These are phyloP conservation scores for Exserohilum turcica DNA, from an alignment of 2,329 filamentous ascomycete genomes.

Conservation along the genomic window DNA sequence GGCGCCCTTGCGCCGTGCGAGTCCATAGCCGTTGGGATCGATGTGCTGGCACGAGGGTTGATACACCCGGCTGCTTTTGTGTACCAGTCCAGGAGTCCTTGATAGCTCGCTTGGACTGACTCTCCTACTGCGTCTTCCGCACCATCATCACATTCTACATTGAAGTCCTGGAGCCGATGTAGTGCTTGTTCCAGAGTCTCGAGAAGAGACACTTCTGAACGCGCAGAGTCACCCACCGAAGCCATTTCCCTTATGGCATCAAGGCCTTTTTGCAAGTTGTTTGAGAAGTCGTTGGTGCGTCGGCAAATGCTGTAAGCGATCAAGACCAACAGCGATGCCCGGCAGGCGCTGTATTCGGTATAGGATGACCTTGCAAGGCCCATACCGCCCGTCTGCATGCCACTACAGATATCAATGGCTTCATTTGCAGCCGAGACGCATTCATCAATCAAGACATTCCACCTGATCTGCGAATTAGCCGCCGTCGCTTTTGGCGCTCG, in stretches of 20 bases:
- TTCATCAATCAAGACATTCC: conserved; percentile 15
- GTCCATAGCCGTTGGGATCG: neutral
- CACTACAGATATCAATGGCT: conserved; percentile 12
- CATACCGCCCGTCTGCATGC: conserved; percentile 13
- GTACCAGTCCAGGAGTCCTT: conserved; percentile 15
- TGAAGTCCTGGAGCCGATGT: conserved; percentile 14
- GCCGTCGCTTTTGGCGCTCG: neutral
- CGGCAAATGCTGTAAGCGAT: conserved; percentile 17
- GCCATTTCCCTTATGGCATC: conserved; percentile 19
- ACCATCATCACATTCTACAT: conserved; percentile 1
- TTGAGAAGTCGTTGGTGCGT: conserved; percentile 15
- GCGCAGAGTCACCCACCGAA: conserved; percentile 15
- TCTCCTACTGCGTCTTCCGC: neutral
- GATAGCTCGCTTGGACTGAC: conserved; percentile 9
- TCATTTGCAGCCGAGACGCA: conserved; percentile 16
- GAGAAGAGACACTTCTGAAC: conserved; percentile 16
- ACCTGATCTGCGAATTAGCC: neutral
- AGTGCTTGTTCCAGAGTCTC: conserved; percentile 16
- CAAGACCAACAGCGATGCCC: conserved; percentile 17
- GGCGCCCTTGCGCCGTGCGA: neutral
- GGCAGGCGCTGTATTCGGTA: conserved; percentile 19
- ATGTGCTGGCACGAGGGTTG: neutral
- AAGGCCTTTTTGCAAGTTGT: conserved; percentile 10
- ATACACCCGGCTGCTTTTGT: conserved; percentile 1
- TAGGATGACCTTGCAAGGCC: conserved; percentile 21